Percentiles rank a stretch among this genome's conserved stretches.
Conservation (phyloP, 1,284 basidiomycete genomes). For the Pisolithus thermaeus region DNA sequence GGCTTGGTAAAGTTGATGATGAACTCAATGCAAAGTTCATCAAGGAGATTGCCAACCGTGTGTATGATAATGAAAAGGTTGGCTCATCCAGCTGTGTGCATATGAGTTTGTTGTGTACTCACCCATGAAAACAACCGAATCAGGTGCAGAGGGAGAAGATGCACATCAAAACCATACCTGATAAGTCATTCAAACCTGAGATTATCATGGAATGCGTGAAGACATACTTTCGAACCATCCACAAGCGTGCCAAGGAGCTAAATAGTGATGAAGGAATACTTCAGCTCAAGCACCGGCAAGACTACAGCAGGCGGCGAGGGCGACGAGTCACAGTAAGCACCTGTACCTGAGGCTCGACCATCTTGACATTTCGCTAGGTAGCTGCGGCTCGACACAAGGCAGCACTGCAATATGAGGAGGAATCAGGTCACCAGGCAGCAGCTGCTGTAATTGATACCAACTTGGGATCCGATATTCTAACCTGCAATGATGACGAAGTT, state of each 20-base stretch:
- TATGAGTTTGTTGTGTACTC: not conserved
- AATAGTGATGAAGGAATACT: not conserved
- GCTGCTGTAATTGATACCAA: not conserved
- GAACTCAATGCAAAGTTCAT: constrained; percentile 1
- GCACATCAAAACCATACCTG: not conserved
- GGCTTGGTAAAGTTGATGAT: not conserved
- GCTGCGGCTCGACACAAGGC: not conserved
- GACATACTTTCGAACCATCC: not conserved
- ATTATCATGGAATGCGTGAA: not conserved
- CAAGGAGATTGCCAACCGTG: not conserved
- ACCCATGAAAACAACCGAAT: not conserved
- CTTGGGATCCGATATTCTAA: not conserved
- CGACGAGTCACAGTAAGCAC: not conserved
- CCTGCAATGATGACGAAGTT: not conserved
- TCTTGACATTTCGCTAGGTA: not conserved
- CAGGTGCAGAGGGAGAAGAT: not conserved
- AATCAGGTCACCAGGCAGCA: not conserved
- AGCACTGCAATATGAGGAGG: not conserved
- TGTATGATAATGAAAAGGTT: constrained; percentile 2
- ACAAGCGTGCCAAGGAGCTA: not conserved
- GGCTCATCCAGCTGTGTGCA: not conserved
- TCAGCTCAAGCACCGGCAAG: not conserved
- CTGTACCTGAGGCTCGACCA: not conserved
- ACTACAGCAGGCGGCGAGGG: not conserved
- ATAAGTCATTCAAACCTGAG: not conserved